Evolutionary conservation across 352 stramenopile species (phyloP).

Genomic region (Phytopythium cucurbitacearum): DNA sequence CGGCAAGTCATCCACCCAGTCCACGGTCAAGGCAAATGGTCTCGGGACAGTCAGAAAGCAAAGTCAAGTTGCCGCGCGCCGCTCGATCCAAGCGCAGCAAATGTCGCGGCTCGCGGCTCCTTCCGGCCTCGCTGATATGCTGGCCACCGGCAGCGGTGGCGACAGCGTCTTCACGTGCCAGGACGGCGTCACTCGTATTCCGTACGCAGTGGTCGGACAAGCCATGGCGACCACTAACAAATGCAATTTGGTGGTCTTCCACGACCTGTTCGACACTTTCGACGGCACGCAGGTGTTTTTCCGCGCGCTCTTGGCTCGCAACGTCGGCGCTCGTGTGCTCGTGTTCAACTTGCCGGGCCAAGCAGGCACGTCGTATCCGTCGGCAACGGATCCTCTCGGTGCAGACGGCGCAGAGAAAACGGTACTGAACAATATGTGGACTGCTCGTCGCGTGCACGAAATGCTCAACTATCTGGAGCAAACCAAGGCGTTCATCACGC

Average conservation of each 20-base stretch:
- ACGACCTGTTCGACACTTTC: conserved; percentile 92
- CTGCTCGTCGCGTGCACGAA: conserved; percentile 78
- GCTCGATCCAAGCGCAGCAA: conserved; percentile 64
- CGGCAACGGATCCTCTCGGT: conserved; percentile 1
- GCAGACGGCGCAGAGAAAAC: conserved; percentile 19
- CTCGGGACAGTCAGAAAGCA: not conserved
- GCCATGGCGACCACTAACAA: conserved; percentile 48
- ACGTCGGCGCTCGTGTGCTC: conserved; percentile 80
- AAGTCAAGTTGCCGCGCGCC: conserved; percentile 19
- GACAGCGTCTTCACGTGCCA: conserved; percentile 60
- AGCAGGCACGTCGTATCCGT: conserved; percentile 63
- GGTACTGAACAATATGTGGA: conserved; percentile 87
- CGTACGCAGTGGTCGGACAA: conserved; percentile 79
- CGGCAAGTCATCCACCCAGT: not conserved
- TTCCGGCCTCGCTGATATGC: conserved; percentile 28
- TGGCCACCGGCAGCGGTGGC: conserved; percentile 7
- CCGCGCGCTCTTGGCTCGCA: conserved; percentile 62
- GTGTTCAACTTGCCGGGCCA: conserved; percentile 92
- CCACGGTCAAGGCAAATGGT: not conserved
- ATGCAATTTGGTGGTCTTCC: conserved; percentile 88
- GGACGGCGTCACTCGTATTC: conserved; percentile 75
- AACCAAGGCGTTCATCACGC: conserved; percentile 62
- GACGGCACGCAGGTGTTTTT: conserved; percentile 90
- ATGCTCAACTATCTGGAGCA: conserved; percentile 78
- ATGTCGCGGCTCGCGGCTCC: conserved; percentile 66